Base-by-base conservation (phyloP, 371 early-diverging fungal genomes). In the Sporodiniella umbellata region DNA sequence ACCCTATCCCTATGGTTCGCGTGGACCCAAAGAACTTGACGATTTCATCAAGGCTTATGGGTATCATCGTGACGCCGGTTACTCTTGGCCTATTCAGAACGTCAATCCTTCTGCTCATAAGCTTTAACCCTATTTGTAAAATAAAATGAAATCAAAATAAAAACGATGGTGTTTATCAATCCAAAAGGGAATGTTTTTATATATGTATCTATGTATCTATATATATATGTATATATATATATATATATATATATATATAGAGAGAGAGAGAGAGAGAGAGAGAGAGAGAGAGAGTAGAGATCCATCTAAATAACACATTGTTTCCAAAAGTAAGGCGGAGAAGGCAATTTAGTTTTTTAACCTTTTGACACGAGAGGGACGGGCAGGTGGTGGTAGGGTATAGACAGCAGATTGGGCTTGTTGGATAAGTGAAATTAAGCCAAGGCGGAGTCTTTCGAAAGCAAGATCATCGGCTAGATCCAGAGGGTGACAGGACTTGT, bases 1-100 rank as follows among this genome's bases (percentile, higher is more conserved):
- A 39, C 78, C 78, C 3, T 98, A 98, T 65, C 60, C 74, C n/a
- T 94, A 84, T 64, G 97, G 97, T 7, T 79, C 86, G 21, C 86
- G 96, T 51, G 98, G 97, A 6, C 98, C 98, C 14, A 70, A 72
- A 12, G 82, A 84, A 15, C 68, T 89, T 46, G 74, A 84, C 44
- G 84, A 81, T 6, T 93, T 89, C 70, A 75, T 92, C 10, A 72
- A 80, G 55, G 79, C 74, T 48, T 77, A 83, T 53, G 93, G 93
- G 2, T 64, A 64, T 42, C 49, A 59, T 37, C 64, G 64, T 38
- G 56, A 61, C 33, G 24, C 39, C 6, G 39, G 48, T 19, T 64
- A 64, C 28, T 25, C 48, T 21, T 64, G 64, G 64, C 64, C 64
- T 24, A 52, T 25, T 31, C 64, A 64, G 45, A 64, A 55, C 33